A percentile compares a stretch with the other conserved stretches of the same genome.
Evolutionary conservation across 768 basidiomycete genomes (phyloP).

Genomic region (Inosperma sp.): DNA sequence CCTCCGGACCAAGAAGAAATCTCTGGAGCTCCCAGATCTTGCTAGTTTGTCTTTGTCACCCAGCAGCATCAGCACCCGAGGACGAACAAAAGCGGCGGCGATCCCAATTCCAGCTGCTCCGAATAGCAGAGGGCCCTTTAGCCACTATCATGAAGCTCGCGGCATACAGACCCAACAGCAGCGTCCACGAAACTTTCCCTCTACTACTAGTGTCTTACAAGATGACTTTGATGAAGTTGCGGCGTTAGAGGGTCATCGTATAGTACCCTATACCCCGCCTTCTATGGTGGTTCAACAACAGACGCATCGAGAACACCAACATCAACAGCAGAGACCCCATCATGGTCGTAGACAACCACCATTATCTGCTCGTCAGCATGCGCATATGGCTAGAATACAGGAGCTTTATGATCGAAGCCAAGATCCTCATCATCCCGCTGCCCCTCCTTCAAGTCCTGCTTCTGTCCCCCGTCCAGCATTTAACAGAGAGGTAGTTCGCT

Average conservation of each 20-base stretch:
- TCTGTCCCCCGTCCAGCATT: slow-evolving; percentile 7
- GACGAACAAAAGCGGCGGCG: slow-evolving; percentile 29
- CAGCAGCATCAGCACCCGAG: slow-evolving; percentile 12
- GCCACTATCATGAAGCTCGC: slow-evolving; percentile 22
- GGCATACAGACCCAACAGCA: slow-evolving; percentile 20
- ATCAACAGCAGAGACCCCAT: slow-evolving; percentile 2
- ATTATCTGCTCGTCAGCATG: slow-evolving; percentile 26
- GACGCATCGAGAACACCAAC: background rate
- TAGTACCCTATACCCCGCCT: slow-evolving; percentile 6
- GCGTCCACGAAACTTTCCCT: slow-evolving; percentile 8
- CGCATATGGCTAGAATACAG: slow-evolving; percentile 38
- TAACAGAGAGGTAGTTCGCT: slow-evolving; percentile 49
- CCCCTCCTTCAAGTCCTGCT: slow-evolving; percentile 17
- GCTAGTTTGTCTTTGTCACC: slow-evolving; percentile 33
- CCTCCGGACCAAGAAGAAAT: slow-evolving; percentile 63
- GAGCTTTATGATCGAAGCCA: slow-evolving; percentile 39
- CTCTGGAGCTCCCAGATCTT: slow-evolving; percentile 74
- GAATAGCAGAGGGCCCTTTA: slow-evolving; percentile 17
- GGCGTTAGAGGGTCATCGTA: background rate
- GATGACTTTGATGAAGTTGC: slow-evolving; percentile 5
- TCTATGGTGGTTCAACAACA: slow-evolving; percentile 8
- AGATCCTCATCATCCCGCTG: slow-evolving; percentile 17
- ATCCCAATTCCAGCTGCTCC: slow-evolving; percentile 38
- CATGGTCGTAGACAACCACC: slow-evolving; percentile 1
- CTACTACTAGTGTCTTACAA: slow-evolving; percentile 1